phyloP scores from a whole-genome alignment of 2,329 filamentous ascomycete species.

The Fusarium transvaalense region DNA sequence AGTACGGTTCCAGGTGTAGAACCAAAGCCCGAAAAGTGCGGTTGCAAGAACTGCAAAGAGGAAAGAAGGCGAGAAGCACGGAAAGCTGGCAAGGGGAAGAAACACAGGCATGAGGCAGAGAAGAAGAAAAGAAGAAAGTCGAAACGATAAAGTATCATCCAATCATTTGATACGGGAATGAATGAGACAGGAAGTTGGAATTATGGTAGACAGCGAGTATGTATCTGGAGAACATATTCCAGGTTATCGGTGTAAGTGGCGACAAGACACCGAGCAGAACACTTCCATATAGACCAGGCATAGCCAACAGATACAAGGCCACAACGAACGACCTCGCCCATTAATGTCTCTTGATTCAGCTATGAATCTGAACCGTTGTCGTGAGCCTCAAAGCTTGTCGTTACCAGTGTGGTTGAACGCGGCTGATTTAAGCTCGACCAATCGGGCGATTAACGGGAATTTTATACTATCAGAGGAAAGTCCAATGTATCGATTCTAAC shows the following conservation, averaged over 20 bases:
- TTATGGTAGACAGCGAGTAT: not conserved
- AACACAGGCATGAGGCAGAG: not conserved
- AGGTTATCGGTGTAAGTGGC: not conserved
- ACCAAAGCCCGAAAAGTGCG: not conserved
- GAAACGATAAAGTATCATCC: not conserved
- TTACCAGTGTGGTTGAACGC: not conserved
- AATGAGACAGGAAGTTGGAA: not conserved
- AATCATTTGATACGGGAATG: not conserved
- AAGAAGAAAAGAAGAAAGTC: conserved; percentile 6
- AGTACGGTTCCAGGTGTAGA: not conserved
- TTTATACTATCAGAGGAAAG: not conserved
- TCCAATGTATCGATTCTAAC: too few species aligned
- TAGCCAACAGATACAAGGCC: not conserved
- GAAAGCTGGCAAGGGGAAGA: conserved; percentile 8
- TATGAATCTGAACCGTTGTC: not conserved
- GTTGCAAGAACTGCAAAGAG: not conserved
- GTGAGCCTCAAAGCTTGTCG: too few species aligned
- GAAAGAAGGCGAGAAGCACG: not conserved
- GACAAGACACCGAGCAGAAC: not conserved
- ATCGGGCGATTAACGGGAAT: not conserved
- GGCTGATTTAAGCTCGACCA: conserved; percentile 33
- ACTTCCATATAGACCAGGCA: not conserved
- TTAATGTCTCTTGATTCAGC: not conserved
- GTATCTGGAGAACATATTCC: not conserved
- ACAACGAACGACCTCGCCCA: too few species aligned